phyloP scores from a whole-genome alignment of 768 basidiomycete species.

The Pleurotus citrinopileatus region DNA sequence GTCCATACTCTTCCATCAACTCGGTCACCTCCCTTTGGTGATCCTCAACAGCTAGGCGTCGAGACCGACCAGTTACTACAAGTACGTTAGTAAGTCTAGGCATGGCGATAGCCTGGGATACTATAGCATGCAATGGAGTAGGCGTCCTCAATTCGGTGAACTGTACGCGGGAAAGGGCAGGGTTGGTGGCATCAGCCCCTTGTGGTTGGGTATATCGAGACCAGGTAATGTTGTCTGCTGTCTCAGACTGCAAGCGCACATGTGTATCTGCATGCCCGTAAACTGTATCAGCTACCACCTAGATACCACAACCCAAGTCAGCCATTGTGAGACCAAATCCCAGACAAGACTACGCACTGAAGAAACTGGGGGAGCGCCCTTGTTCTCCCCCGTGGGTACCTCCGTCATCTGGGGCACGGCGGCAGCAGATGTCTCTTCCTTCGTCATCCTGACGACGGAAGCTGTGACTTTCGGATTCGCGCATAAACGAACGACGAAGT shows the following conservation, averaged over 20 bases:
- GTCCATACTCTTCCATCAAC: constrained; percentile 54
- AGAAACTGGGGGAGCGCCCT: neutral
- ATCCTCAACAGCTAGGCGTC: constrained; percentile 69
- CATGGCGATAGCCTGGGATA: constrained; percentile 39
- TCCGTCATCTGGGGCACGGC: constrained; percentile 18
- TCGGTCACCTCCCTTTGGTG: constrained; percentile 70
- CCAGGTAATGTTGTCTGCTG: constrained; percentile 83
- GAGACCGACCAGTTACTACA: constrained; percentile 70
- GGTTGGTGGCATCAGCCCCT: constrained; percentile 13
- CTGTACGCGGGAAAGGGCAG: constrained; percentile 53
- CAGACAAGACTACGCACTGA: neutral
- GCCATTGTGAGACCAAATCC: neutral
- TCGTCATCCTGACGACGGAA: constrained; percentile 68
- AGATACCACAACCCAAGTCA: neutral
- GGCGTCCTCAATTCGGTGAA: constrained; percentile 60
- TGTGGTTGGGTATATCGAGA: constrained; percentile 39
- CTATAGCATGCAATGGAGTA: constrained; percentile 55
- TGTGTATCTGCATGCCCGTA: constrained; percentile 66
- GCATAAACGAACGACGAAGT: constrained; percentile 84
- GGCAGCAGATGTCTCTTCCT: constrained; percentile 32
- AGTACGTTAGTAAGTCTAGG: constrained; percentile 34
- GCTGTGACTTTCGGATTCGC: constrained; percentile 64
- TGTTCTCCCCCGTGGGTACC: neutral
- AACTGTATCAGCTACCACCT: constrained; percentile 54
- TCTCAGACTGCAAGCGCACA: constrained; percentile 71